A percentile compares a stretch with the other conserved stretches of the same genome.
phyloP scores from a whole-genome alignment of 202 grass and related monocot genomes.

The Hordeum pubiflorum region DNA sequence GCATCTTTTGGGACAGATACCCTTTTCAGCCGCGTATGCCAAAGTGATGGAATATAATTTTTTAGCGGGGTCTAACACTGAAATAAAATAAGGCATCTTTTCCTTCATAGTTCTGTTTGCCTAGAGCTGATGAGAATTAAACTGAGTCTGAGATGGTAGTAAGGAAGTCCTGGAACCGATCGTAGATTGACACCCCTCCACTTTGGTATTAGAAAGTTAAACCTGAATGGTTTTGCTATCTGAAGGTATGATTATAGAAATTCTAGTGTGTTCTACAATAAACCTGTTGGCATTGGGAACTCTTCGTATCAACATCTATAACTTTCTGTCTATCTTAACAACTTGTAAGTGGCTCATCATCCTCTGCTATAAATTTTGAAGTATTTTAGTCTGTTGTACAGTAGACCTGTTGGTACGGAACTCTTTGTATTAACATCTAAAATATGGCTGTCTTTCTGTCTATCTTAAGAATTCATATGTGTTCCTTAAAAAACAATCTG shows the following conservation, averaged over 20 bases:
- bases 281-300: neutral
- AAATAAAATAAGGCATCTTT: neutral
- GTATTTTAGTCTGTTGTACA: neutral
- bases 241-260: neutral
- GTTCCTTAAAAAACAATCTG: neutral
- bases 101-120: neutral
- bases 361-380: neutral
- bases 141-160: neutral
- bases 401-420: neutral
- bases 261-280: neutral
- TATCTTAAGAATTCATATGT: neutral
- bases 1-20: neutral
- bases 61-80: neutral
- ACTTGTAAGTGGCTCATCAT: neutral
- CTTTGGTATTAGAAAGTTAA: constrained; percentile 16
- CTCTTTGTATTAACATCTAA: neutral
- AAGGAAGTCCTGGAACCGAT: neutral
- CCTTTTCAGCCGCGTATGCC: neutral
- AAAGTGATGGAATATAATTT: neutral
- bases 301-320: neutral
- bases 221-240: neutral
- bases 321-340: neutral
- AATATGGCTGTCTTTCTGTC: neutral
- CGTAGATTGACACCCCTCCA: neutral
- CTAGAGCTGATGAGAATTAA: neutral